phyloP scores from a whole-genome alignment of 257 asterid genomes.

The Lithospermum erythrorhizon region DNA sequence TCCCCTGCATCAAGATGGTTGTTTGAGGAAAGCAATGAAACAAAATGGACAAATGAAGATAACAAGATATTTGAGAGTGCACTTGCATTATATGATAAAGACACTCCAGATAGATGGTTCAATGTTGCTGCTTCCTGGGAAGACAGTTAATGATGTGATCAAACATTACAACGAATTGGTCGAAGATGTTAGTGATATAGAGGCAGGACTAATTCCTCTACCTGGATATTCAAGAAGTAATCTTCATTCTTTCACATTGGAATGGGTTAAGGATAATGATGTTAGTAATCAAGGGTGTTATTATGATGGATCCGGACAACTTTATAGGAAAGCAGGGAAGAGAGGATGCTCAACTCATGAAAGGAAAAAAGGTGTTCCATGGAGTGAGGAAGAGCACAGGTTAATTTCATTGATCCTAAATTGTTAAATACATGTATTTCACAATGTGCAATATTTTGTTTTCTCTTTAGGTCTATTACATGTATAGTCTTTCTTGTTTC shows the following conservation, averaged over 20 bases:
- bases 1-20: conserved; percentile 47
- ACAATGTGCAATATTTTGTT: too few species aligned
- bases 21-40: conserved; percentile 33
- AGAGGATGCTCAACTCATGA: conserved; percentile 50
- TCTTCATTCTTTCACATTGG: conserved; percentile 36
- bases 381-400: conserved; percentile 99
- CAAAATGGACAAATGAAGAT: conserved; percentile 70
- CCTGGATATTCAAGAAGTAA: conserved; percentile 39
- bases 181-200: conserved; percentile 59
- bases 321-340: conserved; percentile 34
- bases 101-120: conserved; percentile 81
- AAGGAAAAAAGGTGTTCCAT: conserved; percentile 82
- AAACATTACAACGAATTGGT: conserved; percentile 58
- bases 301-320: conserved; percentile 20
- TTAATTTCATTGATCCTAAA: conserved; percentile 1
- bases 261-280: conserved; percentile 33
- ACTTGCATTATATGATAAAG: conserved; percentile 59
- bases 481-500: too few species aligned
- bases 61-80: conserved; percentile 72
- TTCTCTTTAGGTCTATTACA: too few species aligned
- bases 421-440: neutral
- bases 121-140: conserved; percentile 83
- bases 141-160: conserved; percentile 55
- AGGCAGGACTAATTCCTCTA: conserved; percentile 61
- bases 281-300: too few species aligned